phyloP scores from a whole-genome alignment of 108 stramenopile genomes.

The Conticribra guillardii region DNA sequence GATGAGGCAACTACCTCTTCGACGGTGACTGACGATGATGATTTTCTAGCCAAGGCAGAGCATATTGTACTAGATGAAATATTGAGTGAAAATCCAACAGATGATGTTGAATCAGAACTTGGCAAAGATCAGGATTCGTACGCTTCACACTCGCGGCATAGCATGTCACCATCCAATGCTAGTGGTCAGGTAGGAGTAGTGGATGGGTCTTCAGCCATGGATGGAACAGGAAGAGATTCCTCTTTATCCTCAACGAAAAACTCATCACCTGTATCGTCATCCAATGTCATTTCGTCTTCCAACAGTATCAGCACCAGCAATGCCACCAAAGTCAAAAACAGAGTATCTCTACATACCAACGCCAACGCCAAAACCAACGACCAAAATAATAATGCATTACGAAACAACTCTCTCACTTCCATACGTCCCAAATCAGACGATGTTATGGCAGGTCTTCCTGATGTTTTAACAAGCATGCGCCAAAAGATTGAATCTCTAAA shows the following conservation, averaged over 20 bases:
- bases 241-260: background rate
- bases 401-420: conserved; percentile 1
- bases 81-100: conserved; percentile 10
- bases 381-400: background rate
- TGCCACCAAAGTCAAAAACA: conserved; percentile 6
- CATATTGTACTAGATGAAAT: conserved; percentile 33
- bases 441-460: conserved; percentile 45
- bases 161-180: background rate
- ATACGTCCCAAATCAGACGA: conserved; percentile 13
- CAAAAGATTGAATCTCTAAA: conserved; percentile 81
- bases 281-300: background rate
- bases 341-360: conserved; percentile 9
- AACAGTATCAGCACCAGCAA: background rate
- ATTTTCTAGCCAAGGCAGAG: conserved; percentile 38
- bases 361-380: background rate
- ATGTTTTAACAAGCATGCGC: conserved; percentile 76
- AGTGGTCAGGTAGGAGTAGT: too few relatives aligned
- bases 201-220: too few relatives aligned
- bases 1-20: too few relatives aligned
- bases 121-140: background rate
- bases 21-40: conserved; percentile 19
- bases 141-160: background rate
- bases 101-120: background rate
- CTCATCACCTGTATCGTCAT: background rate
- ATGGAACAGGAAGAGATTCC: background rate